These are phyloP conservation scores for Botryosphaeria dothidea DNA, from an alignment of 2,329 filamentous ascomycete species.

Conservation along the genomic window DNA sequence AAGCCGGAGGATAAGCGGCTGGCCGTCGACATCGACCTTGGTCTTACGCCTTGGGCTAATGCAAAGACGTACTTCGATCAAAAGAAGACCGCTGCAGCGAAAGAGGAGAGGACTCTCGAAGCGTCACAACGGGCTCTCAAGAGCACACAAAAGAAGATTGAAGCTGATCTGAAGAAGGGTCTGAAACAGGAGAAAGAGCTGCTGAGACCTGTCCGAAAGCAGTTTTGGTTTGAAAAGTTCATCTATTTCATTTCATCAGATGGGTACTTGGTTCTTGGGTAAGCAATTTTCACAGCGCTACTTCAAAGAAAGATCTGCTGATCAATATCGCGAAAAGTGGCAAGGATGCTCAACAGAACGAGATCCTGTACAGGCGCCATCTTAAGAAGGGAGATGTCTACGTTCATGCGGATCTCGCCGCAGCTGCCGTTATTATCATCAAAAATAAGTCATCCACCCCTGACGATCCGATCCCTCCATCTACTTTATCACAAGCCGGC, in stretches of 20 bases:
- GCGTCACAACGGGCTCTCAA: conserved; percentile 83
- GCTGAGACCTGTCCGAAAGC: conserved; percentile 77
- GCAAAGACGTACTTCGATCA: conserved; percentile 91
- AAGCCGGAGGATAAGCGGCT: conserved; percentile 50
- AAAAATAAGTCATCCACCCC: conserved; percentile 80
- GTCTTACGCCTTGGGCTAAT: conserved; percentile 82
- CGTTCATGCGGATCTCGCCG: conserved; percentile 84
- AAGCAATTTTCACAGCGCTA: background rate
- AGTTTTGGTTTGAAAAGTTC: conserved; percentile 97
- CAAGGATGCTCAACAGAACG: conserved; percentile 85
- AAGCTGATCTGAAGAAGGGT: conserved; percentile 79
- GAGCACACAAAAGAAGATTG: conserved; percentile 86
- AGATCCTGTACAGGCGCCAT: conserved; percentile 85
- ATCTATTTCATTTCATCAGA: conserved; percentile 94
- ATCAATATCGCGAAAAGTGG: conserved; percentile 45
- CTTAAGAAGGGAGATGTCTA: conserved; percentile 89
- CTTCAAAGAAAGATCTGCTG: background rate
- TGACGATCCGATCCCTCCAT: conserved; percentile 86
- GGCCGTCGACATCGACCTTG: conserved; percentile 81
- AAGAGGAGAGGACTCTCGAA: conserved; percentile 82
- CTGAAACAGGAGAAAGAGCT: conserved; percentile 91
- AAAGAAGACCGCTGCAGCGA: conserved; percentile 77
- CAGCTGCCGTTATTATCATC: conserved; percentile 81
- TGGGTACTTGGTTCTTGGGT: conserved; percentile 83
- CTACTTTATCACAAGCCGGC: conserved; percentile 88